A percentile compares a stretch with the other conserved stretches of the same genome.
These are phyloP conservation scores for Balansia obtecta DNA, from an alignment of 2,329 filamentous ascomycete genomes.

Conservation along the genomic window DNA sequence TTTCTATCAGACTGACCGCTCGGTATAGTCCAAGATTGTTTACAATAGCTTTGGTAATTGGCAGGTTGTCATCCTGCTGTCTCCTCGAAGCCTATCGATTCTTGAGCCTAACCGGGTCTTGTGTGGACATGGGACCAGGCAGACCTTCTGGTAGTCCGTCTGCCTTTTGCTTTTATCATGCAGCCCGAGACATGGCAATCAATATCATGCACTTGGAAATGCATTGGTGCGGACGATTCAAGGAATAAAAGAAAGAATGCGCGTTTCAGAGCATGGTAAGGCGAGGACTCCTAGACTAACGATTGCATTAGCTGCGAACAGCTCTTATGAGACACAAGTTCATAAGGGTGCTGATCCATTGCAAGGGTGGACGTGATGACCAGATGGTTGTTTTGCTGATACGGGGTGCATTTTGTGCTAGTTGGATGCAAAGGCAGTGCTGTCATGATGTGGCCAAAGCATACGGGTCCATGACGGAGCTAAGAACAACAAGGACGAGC, in stretches of 20 bases:
- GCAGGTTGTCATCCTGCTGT: background rate
- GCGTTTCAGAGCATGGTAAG: background rate
- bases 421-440: no score
- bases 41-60: background rate
- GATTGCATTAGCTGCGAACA: conserved; percentile 1
- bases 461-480: no score
- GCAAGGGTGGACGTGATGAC: no score
- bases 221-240: background rate
- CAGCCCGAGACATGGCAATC: background rate
- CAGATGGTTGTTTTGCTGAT: no score
- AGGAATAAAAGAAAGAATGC: background rate
- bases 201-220: background rate
- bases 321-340: background rate
- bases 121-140: no score
- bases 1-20: background rate
- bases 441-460: no score
- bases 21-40: background rate
- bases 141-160: background rate
- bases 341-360: background rate
- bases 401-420: no score
- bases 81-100: background rate
- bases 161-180: background rate
- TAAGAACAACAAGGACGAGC: no score
- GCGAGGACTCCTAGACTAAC: background rate
- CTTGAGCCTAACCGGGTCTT: no score